A percentile compares a stretch with the other conserved stretches of the same genome.
These are phyloP conservation scores for Metahyphopichia silvanorum DNA, from an alignment of 805 yeast genomes.

Conservation along the genomic window DNA sequence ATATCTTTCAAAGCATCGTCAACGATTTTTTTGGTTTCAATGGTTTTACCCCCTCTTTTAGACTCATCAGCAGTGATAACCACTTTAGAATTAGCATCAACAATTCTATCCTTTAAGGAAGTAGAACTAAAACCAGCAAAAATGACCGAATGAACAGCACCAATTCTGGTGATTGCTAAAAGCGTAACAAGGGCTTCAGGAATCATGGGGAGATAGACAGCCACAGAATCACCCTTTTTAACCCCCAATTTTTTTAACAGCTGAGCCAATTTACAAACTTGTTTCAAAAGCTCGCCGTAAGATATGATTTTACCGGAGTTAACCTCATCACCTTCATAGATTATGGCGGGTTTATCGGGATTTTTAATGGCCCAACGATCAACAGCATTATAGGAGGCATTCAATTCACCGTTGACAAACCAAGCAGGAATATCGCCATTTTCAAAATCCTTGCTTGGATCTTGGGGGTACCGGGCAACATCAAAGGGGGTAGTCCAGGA, in stretches of 20 bases:
- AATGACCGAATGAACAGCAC: conserved; percentile 94
- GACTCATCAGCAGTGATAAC: conserved; percentile 95
- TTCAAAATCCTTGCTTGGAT: conserved; percentile 45
- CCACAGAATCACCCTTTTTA: conserved; percentile 92
- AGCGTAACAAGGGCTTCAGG: conserved; percentile 95
- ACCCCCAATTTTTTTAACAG: conserved; percentile 83
- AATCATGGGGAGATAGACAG: conserved; percentile 95
- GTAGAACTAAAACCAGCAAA: conserved; percentile 97
- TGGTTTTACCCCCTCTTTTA: conserved; percentile 91
- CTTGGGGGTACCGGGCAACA: conserved; percentile 42
- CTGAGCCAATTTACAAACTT: conserved; percentile 84
- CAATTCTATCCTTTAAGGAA: conserved; percentile 85
- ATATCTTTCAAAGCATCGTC: conserved; percentile 85
- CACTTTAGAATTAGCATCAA: conserved; percentile 80
- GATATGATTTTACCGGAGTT: conserved; percentile 69
- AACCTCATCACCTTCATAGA: conserved; percentile 94
- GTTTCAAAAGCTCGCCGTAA: conserved; percentile 79
- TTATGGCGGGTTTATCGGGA: conserved; percentile 80
- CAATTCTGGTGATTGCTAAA: conserved; percentile 88
- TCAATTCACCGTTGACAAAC: conserved; percentile 91
- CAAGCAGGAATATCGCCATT: conserved; percentile 79
- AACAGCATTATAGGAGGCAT: conserved; percentile 90
- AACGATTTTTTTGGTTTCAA: conserved; percentile 89
- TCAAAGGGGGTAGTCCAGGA: conserved; percentile 55
- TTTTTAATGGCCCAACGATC: conserved; percentile 90